Evolutionary conservation across 352 stramenopile genomes (phyloP), one percentile per base, ranked within the genome.

Genomic region (Globisporangium polare): DNA sequence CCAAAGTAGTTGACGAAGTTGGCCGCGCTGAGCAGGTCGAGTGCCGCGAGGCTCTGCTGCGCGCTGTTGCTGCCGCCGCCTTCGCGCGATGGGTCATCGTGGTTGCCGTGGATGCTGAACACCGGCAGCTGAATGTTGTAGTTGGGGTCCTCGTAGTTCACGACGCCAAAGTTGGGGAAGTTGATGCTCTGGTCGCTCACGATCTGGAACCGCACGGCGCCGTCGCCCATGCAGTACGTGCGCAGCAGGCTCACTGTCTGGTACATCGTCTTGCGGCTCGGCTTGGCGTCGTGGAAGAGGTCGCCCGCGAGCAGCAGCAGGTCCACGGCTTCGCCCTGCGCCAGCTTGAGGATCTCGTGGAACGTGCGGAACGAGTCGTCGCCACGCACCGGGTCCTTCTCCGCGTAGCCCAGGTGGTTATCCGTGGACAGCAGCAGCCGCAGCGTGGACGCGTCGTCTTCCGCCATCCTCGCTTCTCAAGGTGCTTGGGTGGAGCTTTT

Each of bases 1-100:
- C 97, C 98, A 82, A 99, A 99, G 74, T 99, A 99, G 68, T 99
- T 99, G 13, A 99, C 71, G n/a, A 99, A 75, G 66, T 98, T 98
- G 15, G 93, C 86, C 0, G 93, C 89, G 52, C 87, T 87, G 27
- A 99, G 79, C 43, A 99, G 56, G 71, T 99, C 97, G 5, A 99
- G 67, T 6, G 97, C 96, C 50, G 96, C 95, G 22, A 99, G 82
- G 26, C 97, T 88, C 58, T 89, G 74, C 49, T 75, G 67, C 69
- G 50, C 59, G 49, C 24, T 47, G 45, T 62, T 53, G 52, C 67
- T 60, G 56, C 74, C 83, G 52, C 73, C 78, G 45, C 88, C 93
- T 56, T 99, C 97, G 42, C 96, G 80, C 13, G 95, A 96, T 10
- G 98, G 97, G 77, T 99, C 97, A 74, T 99, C 98, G 80, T 99